Percentiles rank a stretch among this genome's conserved stretches.
Evolutionary conservation across 164 flowering plant species (phyloP).

Genomic region (Liquidambar formosana): DNA sequence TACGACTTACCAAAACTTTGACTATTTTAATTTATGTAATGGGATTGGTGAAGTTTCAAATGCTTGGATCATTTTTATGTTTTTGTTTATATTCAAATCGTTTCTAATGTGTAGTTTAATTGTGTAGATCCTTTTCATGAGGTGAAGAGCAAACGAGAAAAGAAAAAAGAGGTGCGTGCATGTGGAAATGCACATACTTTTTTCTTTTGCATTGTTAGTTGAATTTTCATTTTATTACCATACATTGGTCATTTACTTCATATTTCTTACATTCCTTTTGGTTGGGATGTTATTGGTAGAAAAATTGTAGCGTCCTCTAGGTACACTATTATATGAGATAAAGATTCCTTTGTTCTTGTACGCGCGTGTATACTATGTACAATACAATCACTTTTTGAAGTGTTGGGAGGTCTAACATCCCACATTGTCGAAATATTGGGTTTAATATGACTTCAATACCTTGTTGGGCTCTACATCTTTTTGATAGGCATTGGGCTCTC

Average conservation of each 20-base stretch:
- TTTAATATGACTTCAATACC: no score
- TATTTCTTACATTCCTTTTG: neutral
- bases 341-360: neutral
- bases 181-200: no score
- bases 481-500: no score
- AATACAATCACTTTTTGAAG: neutral
- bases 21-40: no score
- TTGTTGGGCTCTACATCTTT: no score
- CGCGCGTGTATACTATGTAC: neutral
- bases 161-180: constrained; percentile 87
- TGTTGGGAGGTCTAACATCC: no score
- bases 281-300: neutral
- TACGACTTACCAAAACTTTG: no score
- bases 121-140: constrained; percentile 91
- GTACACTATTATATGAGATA: neutral
- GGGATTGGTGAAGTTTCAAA: neutral
- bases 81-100: neutral
- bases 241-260: neutral
- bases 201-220: neutral
- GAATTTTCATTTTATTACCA: neutral
- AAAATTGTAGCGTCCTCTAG: neutral
- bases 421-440: no score
- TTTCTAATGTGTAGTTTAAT: constrained; percentile 9
- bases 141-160: constrained; percentile 97
- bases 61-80: neutral